Conservation (phyloP, 2,329 filamentous ascomycete species). For the Thermothelomyces thermophilus region DNA sequence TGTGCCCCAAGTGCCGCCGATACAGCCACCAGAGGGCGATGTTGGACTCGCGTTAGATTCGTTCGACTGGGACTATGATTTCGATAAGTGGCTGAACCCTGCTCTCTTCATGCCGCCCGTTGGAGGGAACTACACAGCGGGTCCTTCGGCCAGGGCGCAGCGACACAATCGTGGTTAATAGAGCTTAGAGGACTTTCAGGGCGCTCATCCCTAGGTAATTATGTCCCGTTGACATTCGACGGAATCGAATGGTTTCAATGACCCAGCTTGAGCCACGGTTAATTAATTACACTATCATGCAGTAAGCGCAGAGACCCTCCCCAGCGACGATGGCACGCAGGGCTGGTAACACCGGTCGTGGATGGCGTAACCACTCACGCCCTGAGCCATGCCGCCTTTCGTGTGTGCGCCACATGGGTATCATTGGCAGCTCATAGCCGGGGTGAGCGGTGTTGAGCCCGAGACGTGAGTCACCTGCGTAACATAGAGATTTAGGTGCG, state of each 20-base stretch:
- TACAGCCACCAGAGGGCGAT: background rate
- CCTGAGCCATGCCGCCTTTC: background rate
- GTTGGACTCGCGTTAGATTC: constrained; percentile 11
- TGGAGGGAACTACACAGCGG: background rate
- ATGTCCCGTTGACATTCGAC: too few species aligned
- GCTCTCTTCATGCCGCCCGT: constrained; percentile 3
- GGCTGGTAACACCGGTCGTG: background rate
- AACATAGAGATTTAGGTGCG: too few species aligned
- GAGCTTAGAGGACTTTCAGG: too few species aligned
- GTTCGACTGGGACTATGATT: constrained; percentile 18
- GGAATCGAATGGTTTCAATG: too few species aligned
- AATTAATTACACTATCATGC: background rate
- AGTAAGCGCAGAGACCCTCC: background rate
- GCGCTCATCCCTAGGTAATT: too few species aligned
- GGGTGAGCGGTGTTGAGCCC: background rate
- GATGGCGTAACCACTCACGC: background rate
- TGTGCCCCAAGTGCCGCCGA: background rate
- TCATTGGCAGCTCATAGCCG: background rate
- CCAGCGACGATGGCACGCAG: background rate
- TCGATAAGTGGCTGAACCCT: constrained; percentile 17
- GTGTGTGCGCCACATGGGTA: background rate
- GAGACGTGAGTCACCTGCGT: too few species aligned
- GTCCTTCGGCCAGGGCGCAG: background rate
- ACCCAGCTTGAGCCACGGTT: too few species aligned
- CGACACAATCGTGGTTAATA: background rate